phyloP scores from a whole-genome alignment of 2,329 filamentous ascomycete species.

The Fusarium anthophilum region DNA sequence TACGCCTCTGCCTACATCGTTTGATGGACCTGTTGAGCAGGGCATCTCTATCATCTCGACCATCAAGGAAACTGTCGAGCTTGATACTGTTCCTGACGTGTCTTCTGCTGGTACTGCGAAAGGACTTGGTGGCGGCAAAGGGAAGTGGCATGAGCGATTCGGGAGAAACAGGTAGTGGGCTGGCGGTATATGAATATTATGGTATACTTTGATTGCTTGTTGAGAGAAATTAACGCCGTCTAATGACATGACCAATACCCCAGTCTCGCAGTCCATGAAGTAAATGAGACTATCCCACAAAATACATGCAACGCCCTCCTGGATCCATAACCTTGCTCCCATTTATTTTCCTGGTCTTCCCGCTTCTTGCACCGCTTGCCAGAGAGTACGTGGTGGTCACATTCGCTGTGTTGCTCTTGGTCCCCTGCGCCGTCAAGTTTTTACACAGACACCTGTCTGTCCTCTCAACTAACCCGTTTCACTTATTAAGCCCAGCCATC shows the following conservation, averaged over 20 bases:
- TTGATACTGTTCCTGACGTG: slow-evolving; percentile 56
- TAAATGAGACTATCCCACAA: not conserved
- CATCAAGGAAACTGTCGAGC: slow-evolving; percentile 70
- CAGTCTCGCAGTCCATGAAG: not conserved
- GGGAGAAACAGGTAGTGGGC: slow-evolving; percentile 53
- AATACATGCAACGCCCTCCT: not conserved
- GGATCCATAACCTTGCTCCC: not conserved
- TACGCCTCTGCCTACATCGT: not conserved
- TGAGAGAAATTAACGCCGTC: not conserved
- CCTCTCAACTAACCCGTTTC: not conserved
- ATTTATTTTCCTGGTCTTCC: not conserved
- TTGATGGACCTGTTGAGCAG: slow-evolving; percentile 36
- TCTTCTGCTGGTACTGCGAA: slow-evolving; percentile 43
- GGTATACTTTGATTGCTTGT: not conserved
- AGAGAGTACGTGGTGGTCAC: not conserved
- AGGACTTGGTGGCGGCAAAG: slow-evolving; percentile 47
- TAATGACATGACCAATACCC: not conserved
- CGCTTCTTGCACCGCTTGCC: not conserved
- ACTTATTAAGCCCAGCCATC: not conserved
- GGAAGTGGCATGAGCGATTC: slow-evolving; percentile 71
- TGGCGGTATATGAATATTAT: not conserved
- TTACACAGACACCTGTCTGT: not conserved
- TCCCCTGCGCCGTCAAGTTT: not conserved
- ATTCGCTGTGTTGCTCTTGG: not conserved
- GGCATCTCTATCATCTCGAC: slow-evolving; percentile 62